Percentiles rank a stretch among this genome's conserved stretches.
These are phyloP conservation scores for Beta vulgaris DNA, from an alignment of 148 eudicot species.

Conservation along the genomic window DNA sequence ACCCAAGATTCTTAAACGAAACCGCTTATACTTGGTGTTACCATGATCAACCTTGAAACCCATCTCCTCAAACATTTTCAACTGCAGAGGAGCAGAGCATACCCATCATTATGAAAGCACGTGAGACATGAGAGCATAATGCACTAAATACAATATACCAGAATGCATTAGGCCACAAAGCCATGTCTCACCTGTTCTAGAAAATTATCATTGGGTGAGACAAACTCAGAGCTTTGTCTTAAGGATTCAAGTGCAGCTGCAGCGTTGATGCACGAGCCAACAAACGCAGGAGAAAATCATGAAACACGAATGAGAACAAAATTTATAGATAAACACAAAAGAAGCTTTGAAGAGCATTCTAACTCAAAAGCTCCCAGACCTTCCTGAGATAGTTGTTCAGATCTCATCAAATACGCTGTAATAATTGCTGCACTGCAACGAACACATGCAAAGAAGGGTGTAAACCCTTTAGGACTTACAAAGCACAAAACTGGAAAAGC, in stretches of 20 bases:
- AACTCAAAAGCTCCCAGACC: slow-evolving; percentile 60
- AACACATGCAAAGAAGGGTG: slow-evolving; percentile 45
- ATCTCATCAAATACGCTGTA: slow-evolving; percentile 91
- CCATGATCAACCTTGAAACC: slow-evolving; percentile 75
- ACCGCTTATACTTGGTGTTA: slow-evolving; percentile 78
- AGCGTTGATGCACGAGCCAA: slow-evolving; percentile 20
- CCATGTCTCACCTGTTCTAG: slow-evolving; percentile 63
- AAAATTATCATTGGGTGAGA: slow-evolving; percentile 90
- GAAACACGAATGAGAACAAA: slow-evolving; percentile 14
- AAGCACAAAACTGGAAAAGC: slow-evolving; percentile 33
- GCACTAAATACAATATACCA: slow-evolving; percentile 5
- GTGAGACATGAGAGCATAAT: neutral
- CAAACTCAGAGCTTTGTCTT: slow-evolving; percentile 64
- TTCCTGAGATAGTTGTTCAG: slow-evolving; percentile 76
- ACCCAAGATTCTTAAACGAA: slow-evolving; percentile 74
- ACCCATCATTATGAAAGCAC: neutral
- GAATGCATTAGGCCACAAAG: neutral
- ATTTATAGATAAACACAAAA: slow-evolving; percentile 4
- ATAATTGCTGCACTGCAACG: slow-evolving; percentile 89
- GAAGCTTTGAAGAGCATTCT: slow-evolving; percentile 1
- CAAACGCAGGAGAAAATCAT: slow-evolving; percentile 12
- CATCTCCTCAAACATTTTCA: slow-evolving; percentile 83
- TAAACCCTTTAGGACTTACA: slow-evolving; percentile 34
- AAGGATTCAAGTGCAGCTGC: slow-evolving; percentile 86
- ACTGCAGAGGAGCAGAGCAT: slow-evolving; percentile 38